Percentiles rank a stretch among this genome's conserved stretches.
These are phyloP conservation scores for Periconia digitata DNA, from an alignment of 2,329 filamentous ascomycete species.

Conservation along the genomic window DNA sequence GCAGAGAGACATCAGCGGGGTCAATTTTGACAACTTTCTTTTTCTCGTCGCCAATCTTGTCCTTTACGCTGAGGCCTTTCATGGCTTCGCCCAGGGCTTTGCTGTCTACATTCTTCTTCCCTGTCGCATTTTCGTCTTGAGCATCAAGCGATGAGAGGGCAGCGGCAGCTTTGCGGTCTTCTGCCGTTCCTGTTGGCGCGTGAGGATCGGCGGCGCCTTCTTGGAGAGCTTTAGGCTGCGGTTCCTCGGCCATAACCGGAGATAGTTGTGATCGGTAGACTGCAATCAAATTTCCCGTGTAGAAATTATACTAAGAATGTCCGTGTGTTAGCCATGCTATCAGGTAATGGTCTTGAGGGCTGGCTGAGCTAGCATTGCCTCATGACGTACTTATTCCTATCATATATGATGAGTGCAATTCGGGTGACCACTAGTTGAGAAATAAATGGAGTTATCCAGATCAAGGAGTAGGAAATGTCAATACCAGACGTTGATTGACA, in stretches of 20 bases:
- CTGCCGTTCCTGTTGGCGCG: constrained; percentile 59
- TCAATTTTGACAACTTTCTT: constrained; percentile 69
- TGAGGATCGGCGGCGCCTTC: constrained; percentile 59
- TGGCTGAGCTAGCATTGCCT: too few species aligned
- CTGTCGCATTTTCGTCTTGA: constrained; percentile 50
- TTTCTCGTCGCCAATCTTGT: constrained; percentile 49
- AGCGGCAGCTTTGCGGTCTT: constrained; percentile 75
- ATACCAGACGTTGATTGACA: too few species aligned
- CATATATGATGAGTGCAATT: too few species aligned
- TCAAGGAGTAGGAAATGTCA: too few species aligned
- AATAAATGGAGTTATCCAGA: too few species aligned
- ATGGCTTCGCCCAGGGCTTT: constrained; percentile 73
- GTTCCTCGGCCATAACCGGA: constrained; percentile 66
- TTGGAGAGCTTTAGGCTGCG: constrained; percentile 59
- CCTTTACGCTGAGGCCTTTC: constrained; percentile 58
- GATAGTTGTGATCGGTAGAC: too few species aligned
- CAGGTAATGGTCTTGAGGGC: too few species aligned
- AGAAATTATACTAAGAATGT: too few species aligned
- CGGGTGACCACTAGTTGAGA: too few species aligned
- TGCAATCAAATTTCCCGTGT: too few species aligned
- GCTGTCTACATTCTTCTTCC: constrained; percentile 64
- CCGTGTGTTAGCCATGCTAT: too few species aligned
- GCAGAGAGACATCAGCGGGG: constrained; percentile 66
- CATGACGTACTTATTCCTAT: too few species aligned
- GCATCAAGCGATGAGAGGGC: constrained; percentile 71